Evolutionary conservation across 768 basidiomycete species (phyloP), one percentile per base, ranked within the genome.

Genomic region (Cystobasidium ongulense): DNA sequence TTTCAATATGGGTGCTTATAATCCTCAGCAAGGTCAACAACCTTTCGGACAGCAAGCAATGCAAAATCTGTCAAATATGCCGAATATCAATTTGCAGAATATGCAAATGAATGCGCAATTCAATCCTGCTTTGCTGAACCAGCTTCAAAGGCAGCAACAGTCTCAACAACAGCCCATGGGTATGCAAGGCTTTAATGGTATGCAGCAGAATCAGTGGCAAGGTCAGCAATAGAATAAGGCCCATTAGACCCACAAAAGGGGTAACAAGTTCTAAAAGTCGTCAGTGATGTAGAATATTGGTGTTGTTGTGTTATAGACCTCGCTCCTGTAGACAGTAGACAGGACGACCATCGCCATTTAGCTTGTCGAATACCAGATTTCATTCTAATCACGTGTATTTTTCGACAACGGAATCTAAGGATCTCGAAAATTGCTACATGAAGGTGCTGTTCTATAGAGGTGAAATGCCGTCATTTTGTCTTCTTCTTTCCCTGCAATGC

Each of bases 61-160:
- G 39, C 65, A 67, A 43, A 35, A 52, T 52, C 52, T 67, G 65
- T 41, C 29, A 2, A 67, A 67, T 53, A 39, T 46, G 65, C 65
- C 29, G 15, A 67, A 50, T 21, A 50, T 50, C 46, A 50, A 50
- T 50, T 21, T 50, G 10, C 43, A n/a, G 15, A 67, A 67, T 53
- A 39, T 46, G 65, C 65, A 46, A 17, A 67, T 39, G 68, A 46
- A 67, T 18, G 13, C 1, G 5, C 68, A 71, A 59, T 64, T 64
- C 33, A 64, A 64, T 23, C 63, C 63, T 36, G 63, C 63, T 11
- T 13, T 64, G 11, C 29, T 64, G 18, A 41, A 17, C 13, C 68
- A 71, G 18, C 25, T 50, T 2, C 39, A 39, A 25, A 64, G 38
- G 39, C 63, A 64, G 18, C 65, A 67, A 43, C 65, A 59, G 23